Evolutionary conservation across 352 stramenopile species (phyloP).

Genomic region (Pythium grandisporangium): DNA sequence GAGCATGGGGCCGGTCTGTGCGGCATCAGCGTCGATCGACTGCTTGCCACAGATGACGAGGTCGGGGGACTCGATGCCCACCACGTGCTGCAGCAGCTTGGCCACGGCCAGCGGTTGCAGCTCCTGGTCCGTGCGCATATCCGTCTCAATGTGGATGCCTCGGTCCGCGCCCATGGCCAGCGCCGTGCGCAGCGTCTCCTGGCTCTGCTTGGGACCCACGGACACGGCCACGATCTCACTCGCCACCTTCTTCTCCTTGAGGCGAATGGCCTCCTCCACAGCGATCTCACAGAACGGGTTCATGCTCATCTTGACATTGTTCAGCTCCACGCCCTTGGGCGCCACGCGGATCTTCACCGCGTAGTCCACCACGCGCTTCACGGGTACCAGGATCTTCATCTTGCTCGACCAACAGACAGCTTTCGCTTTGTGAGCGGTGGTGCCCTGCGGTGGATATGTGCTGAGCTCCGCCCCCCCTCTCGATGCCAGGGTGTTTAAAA

Average conservation of each 20-base stretch:
- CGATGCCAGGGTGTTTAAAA: too few relatives aligned
- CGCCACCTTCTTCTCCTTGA: slow-evolving; percentile 97
- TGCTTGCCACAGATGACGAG: slow-evolving; percentile 98
- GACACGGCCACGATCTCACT: slow-evolving; percentile 94
- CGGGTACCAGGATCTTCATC: slow-evolving; percentile 92
- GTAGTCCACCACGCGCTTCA: slow-evolving; percentile 98
- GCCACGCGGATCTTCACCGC: slow-evolving; percentile 97
- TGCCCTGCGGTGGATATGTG: slow-evolving; percentile 1
- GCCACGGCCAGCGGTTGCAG: slow-evolving; percentile 96
- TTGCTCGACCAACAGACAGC: too few relatives aligned
- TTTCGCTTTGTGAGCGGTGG: too few relatives aligned
- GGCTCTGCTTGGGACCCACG: slow-evolving; percentile 95
- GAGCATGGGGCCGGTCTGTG: slow-evolving; percentile 91
- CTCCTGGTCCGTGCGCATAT: slow-evolving; percentile 95
- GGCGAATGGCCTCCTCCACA: slow-evolving; percentile 96
- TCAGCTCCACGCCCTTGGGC: slow-evolving; percentile 92
- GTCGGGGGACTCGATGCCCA: slow-evolving; percentile 89
- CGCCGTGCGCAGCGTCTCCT: slow-evolving; percentile 94
- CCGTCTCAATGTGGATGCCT: slow-evolving; percentile 96
- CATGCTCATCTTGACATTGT: slow-evolving; percentile 99
- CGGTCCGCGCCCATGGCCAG: slow-evolving; percentile 92
- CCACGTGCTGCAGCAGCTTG: slow-evolving; percentile 93
- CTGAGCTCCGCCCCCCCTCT: too few relatives aligned
- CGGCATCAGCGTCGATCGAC: slow-evolving; percentile 82
- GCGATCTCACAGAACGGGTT: slow-evolving; percentile 99